Conservation (phyloP, 2,329 filamentous ascomycete species). For the Reticulascus tulasneorum region DNA sequence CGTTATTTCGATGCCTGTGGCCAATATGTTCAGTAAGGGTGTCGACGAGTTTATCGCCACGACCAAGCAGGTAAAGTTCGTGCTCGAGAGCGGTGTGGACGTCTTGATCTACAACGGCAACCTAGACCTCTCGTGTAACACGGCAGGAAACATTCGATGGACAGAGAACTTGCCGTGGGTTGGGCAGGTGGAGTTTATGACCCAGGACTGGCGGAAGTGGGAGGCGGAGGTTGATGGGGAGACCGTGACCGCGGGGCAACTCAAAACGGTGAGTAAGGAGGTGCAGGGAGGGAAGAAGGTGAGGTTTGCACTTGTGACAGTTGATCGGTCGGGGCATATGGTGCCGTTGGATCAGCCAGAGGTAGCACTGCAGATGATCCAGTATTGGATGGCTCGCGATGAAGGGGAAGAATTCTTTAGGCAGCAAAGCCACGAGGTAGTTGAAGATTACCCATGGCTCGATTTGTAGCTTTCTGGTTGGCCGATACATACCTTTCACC, state of each 20-base stretch:
- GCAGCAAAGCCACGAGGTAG: no score
- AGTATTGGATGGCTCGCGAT: slow-evolving; percentile 11
- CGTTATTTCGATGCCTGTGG: slow-evolving; percentile 5
- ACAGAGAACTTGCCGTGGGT: slow-evolving; percentile 37
- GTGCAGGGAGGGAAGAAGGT: not conserved
- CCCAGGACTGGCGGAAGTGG: slow-evolving; percentile 20
- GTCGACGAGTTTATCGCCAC: slow-evolving; percentile 11
- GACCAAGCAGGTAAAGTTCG: slow-evolving; percentile 2
- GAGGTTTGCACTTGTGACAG: slow-evolving; percentile 17
- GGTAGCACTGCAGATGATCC: slow-evolving; percentile 12
- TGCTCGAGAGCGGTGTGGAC: slow-evolving; percentile 13
- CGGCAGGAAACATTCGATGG: slow-evolving; percentile 27
- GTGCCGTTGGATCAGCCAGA: slow-evolving; percentile 22
- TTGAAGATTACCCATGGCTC: no score
- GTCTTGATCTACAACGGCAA: slow-evolving; percentile 20
- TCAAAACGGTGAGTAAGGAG: slow-evolving; percentile 8
- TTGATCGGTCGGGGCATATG: slow-evolving; percentile 37
- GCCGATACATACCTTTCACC: no score
- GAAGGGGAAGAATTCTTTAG: not conserved
- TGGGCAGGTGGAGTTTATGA: slow-evolving; percentile 36
- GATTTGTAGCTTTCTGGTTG: no score
- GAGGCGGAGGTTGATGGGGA: slow-evolving; percentile 6
- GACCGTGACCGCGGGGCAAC: slow-evolving; percentile 1
- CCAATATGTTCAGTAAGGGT: slow-evolving; percentile 12
- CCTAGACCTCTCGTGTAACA: slow-evolving; percentile 16